phyloP scores from a whole-genome alignment of 176 grass and related monocot species.

The Eleusine indica region DNA sequence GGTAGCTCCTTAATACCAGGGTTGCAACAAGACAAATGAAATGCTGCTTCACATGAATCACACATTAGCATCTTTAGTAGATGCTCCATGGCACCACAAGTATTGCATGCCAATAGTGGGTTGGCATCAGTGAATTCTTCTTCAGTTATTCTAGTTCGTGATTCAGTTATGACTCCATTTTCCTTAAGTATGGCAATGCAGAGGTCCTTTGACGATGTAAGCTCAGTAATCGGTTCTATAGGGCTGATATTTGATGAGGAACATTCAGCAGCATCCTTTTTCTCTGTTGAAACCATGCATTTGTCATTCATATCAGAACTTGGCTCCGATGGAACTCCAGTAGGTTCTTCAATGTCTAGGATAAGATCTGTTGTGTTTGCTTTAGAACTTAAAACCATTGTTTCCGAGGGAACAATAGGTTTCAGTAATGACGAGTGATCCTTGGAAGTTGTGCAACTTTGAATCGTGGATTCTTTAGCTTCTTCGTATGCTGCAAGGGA shows the following conservation, averaged over 20 bases:
- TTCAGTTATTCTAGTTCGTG: conserved; percentile 30
- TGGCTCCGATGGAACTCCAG: conserved; percentile 38
- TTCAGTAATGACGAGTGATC: conserved; percentile 38
- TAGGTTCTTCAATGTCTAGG: conserved; percentile 19
- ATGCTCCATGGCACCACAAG: conserved; percentile 53
- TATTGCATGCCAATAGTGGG: conserved; percentile 55
- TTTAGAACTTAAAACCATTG: conserved; percentile 29
- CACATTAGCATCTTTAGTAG: conserved; percentile 84
- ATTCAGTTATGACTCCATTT: conserved; percentile 55
- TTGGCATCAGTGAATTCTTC: conserved; percentile 46
- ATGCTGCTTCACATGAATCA: conserved; percentile 87
- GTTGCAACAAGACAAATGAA: conserved; percentile 78
- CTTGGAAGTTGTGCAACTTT: conserved; percentile 41
- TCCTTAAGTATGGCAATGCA: conserved; percentile 73
- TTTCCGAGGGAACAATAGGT: conserved; percentile 29
- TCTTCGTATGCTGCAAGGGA: conserved; percentile 39
- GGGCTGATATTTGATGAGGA: conserved; percentile 47
- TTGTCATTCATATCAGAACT: conserved; percentile 35
- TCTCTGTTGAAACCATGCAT: conserved; percentile 45
- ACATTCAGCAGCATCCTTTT: conserved; percentile 52
- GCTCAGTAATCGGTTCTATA: conserved; percentile 41
- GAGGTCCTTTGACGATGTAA: conserved; percentile 64
- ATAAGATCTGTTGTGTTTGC: conserved; percentile 8
- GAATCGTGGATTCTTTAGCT: conserved; percentile 36
- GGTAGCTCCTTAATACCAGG: conserved; percentile 43